Percentiles rank a stretch among this genome's conserved stretches.
These are phyloP conservation scores for Aspergillus hortae DNA, from an alignment of 2,329 filamentous ascomycete species.

Conservation along the genomic window DNA sequence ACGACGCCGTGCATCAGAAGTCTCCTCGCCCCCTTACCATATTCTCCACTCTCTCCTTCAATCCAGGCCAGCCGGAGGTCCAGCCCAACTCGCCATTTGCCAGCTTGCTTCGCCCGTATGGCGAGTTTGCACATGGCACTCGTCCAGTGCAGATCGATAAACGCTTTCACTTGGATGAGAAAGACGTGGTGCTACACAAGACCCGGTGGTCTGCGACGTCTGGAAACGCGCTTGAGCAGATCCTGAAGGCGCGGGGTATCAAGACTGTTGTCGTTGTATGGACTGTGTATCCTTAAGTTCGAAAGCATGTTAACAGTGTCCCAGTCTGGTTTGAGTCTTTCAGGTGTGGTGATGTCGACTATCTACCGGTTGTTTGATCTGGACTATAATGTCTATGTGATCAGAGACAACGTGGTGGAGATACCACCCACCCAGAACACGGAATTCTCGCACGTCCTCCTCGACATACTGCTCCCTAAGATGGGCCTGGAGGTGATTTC, in stretches of 20 bases:
- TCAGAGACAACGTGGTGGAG: conserved; percentile 34
- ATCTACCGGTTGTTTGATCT: conserved; percentile 44
- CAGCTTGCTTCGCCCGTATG: conserved; percentile 26
- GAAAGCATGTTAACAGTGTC: not conserved
- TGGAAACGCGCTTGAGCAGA: conserved; percentile 41
- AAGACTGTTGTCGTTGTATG: conserved; percentile 40
- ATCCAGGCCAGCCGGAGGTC: conserved; percentile 33
- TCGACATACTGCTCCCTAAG: conserved; percentile 24
- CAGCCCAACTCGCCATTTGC: conserved; percentile 33
- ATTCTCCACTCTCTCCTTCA: conserved; percentile 40
- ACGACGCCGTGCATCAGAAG: conserved; percentile 37
- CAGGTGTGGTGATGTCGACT: conserved; percentile 43
- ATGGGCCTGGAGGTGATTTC: conserved; percentile 23
- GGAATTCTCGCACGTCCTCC: conserved; percentile 17
- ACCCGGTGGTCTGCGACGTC: conserved; percentile 42
- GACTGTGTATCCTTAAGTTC: not conserved
- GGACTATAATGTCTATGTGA: conserved; percentile 43
- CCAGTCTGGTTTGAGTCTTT: conserved; percentile 40
- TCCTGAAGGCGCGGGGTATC: conserved; percentile 38
- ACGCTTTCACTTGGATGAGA: conserved; percentile 28
- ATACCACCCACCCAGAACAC: conserved; percentile 20
- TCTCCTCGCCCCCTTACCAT: conserved; percentile 32
- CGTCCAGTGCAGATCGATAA: conserved; percentile 31
- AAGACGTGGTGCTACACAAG: conserved; percentile 38
- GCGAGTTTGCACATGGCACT: conserved; percentile 21